Conservation (phyloP, 192 early-diverging fungal genomes). For the Dimargaris cristalligena region DNA sequence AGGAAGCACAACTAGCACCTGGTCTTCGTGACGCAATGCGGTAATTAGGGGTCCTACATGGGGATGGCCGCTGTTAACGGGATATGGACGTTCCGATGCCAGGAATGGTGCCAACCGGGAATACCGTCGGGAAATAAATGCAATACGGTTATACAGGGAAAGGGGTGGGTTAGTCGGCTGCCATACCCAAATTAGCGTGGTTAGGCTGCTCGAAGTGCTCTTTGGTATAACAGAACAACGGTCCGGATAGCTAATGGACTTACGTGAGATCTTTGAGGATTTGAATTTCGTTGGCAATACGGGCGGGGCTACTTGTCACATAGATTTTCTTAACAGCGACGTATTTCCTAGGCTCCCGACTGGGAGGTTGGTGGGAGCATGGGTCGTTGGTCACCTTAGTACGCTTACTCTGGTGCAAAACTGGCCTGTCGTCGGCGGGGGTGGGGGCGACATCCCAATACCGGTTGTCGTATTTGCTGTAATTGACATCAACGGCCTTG, state of each 20-base stretch:
- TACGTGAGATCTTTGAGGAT: constrained; percentile 53
- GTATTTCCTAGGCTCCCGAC: constrained; percentile 19
- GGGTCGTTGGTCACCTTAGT: not conserved
- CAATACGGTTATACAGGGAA: no score
- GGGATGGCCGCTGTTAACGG: constrained; percentile 42
- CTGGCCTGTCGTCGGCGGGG: constrained; percentile 13
- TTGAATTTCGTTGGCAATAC: constrained; percentile 69
- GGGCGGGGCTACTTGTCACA: constrained; percentile 52
- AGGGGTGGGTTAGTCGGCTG: no score
- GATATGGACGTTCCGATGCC: no score
- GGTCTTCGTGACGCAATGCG: constrained; percentile 59
- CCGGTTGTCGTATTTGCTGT: constrained; percentile 53
- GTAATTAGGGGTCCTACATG: constrained; percentile 66
- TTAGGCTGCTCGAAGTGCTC: no score
- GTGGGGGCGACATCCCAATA: constrained; percentile 33
- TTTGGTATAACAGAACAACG: no score
- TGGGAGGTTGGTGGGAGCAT: not conserved
- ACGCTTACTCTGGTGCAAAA: constrained; percentile 6
- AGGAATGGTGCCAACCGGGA: no score
- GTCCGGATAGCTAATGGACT: constrained; percentile 6
- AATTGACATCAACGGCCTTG: constrained; percentile 63
- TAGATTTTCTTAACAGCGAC: constrained; percentile 84
- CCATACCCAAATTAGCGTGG: no score
- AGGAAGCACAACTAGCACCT: constrained; percentile 67
- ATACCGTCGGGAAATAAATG: no score